Base-by-base conservation (phyloP, 2,329 filamentous ascomycete species). In the Emericellopsis atlantica region DNA sequence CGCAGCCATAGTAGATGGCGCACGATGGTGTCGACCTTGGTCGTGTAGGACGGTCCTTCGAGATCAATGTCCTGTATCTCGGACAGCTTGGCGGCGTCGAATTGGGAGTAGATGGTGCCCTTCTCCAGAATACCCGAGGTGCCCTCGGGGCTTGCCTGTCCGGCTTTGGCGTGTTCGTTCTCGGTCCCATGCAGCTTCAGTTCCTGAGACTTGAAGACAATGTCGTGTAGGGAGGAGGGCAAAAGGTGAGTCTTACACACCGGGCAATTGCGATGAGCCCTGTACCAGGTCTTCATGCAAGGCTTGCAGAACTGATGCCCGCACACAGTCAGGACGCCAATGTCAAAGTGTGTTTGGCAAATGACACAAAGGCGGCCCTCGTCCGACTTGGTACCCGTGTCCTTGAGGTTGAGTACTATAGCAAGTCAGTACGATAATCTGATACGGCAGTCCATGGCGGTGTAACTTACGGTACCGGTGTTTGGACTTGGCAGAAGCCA, bases 241-340 rank as follows among this genome's bases (percentile, higher is more conserved):
- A 66, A 69, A 6, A 96, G 64, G 2, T 65, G 66, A 36, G 69
- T 73, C 57, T 95, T 95, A 67, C 92, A 98, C 5, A 86, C 71
- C 0, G 90, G 90, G 50, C 90, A 96, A 40, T 76, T 90, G 15
- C 69, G 74, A 49, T 88, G 79, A 26, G 75, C 68, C 43, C 66
- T 69, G 65, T 82, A 86, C 92, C 92, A 96, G 11, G 78, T 50
- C 32, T 70, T 69, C 49, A 96, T 81, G 58, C 92, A 96, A 23
- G 86, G 83, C 52, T 86, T 88, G 65, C 90, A 95, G 55, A 88
- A 96, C 47, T 87, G 78, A 54, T 98, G 92, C 0, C 90, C 90
- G 55, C 92, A 96, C 1, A 87, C 74, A 0, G 90, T 95, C 45
- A 90, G 67, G 40, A 84, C 76, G 40, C 90, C 90, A n/a, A 78